These are phyloP conservation scores for Pelargonium nanum DNA, from an alignment of 345 rosid genomes.

Conservation along the genomic window DNA sequence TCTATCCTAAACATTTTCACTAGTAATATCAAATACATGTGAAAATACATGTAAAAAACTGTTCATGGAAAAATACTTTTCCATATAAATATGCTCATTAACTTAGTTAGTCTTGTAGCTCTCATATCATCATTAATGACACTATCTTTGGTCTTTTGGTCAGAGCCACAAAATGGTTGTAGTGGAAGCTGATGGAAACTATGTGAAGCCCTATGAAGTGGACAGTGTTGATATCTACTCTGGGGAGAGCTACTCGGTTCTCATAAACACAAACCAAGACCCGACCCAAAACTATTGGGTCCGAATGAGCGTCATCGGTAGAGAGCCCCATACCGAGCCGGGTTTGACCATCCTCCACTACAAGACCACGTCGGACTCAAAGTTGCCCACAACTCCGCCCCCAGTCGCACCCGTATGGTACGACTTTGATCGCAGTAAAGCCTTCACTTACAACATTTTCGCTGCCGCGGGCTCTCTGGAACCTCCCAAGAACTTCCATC, in stretches of 20 bases:
- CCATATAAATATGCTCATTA: no score
- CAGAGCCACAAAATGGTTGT: conserved; percentile 65
- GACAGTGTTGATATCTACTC: conserved; percentile 58
- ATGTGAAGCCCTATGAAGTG: conserved; percentile 48
- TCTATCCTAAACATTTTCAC: no score
- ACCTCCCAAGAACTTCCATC: conserved; percentile 29
- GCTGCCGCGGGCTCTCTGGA: conserved; percentile 32
- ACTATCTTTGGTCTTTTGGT: background rate
- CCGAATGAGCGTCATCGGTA: conserved; percentile 47
- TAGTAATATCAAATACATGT: no score
- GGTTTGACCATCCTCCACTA: conserved; percentile 54
- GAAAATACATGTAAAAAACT: no score
- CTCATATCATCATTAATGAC: no score
- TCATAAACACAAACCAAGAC: conserved; percentile 43
- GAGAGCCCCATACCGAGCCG: conserved; percentile 46
- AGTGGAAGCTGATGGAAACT: conserved; percentile 91
- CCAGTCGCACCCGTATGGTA: conserved; percentile 58
- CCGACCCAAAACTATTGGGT: conserved; percentile 47
- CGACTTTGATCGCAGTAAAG: conserved; percentile 41
- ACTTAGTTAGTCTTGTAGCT: no score
- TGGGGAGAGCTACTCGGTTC: conserved; percentile 77
- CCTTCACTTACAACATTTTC: conserved; percentile 25
- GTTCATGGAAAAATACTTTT: no score
- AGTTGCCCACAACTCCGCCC: conserved; percentile 37
- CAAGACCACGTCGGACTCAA: conserved; percentile 23